Percentiles rank a stretch among this genome's conserved stretches.
phyloP scores from a whole-genome alignment of 345 rosid species.

The Pistacia integerrima region DNA sequence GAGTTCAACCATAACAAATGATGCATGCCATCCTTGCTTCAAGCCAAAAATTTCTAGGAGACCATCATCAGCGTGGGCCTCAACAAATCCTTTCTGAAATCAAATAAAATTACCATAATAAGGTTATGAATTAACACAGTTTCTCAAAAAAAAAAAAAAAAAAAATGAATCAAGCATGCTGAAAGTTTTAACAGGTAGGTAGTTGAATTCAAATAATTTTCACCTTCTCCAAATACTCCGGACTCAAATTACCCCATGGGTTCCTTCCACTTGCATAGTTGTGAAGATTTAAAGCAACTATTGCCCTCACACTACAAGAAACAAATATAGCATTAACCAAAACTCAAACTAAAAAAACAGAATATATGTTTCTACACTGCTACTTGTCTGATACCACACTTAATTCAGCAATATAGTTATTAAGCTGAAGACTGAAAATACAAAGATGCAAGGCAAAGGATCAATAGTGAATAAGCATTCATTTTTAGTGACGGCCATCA shows the following conservation, averaged over 20 bases:
- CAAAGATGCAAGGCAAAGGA: background rate
- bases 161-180: background rate
- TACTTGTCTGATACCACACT: background rate
- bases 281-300: conserved; percentile 87
- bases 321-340: background rate
- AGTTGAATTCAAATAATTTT: background rate
- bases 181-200: background rate
- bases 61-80: conserved; percentile 95
- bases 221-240: conserved; percentile 88
- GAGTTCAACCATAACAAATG: conserved; percentile 98
- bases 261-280: conserved; percentile 94
- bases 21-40: conserved; percentile 99
- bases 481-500: background rate
- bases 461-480: background rate
- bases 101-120: background rate
- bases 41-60: conserved; percentile 91
- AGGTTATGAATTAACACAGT: conserved; percentile 3
- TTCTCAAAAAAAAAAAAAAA: conserved; percentile 1
- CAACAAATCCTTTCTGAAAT: conserved; percentile 86
- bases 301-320: conserved; percentile 77
- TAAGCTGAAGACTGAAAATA: conserved; percentile 7
- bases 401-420: conserved; percentile 4
- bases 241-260: conserved; percentile 91
- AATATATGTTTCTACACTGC: background rate
- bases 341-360: background rate